Evolutionary conservation across 1,284 basidiomycete species (phyloP).

Genomic region (Exobasidium cylindrosporum): DNA sequence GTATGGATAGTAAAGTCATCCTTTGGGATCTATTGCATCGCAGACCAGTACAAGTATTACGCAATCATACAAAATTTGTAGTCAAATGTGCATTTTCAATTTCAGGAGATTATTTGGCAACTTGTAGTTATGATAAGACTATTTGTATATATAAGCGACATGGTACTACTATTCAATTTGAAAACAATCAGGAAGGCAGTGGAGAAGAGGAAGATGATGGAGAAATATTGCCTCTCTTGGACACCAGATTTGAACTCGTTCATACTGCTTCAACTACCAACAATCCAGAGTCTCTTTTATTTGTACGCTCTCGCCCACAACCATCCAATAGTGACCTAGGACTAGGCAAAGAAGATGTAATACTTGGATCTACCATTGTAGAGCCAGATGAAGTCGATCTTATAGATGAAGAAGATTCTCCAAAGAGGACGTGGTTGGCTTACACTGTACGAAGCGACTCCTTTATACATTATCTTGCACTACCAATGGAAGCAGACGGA

Average conservation of each 20-base stretch:
- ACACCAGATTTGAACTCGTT: constrained; percentile 21
- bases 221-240: constrained; percentile 20
- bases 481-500: constrained; percentile 27
- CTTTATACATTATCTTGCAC: constrained; percentile 40
- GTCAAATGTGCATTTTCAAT: constrained; percentile 33
- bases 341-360: background rate
- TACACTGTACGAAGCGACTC: constrained; percentile 38
- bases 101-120: constrained; percentile 40
- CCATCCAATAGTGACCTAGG: constrained; percentile 15
- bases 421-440: constrained; percentile 30
- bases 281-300: constrained; percentile 48
- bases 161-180: no score
- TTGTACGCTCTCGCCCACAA: constrained; percentile 24
- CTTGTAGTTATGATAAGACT: constrained; percentile 44
- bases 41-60: constrained; percentile 30
- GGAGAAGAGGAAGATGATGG: constrained; percentile 10
- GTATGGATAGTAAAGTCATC: constrained; percentile 47
- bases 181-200: no score
- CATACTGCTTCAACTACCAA: constrained; percentile 32
- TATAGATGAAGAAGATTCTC: background rate
- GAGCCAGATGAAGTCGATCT: background rate
- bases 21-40: constrained; percentile 40
- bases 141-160: constrained; percentile 40
- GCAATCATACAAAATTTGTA: constrained; percentile 43
- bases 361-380: background rate